Evolutionary conservation across 495 filamentous ascomycete genomes (phyloP), one percentile per base, ranked within the genome.

Genomic region (Lophium mytilinum): DNA sequence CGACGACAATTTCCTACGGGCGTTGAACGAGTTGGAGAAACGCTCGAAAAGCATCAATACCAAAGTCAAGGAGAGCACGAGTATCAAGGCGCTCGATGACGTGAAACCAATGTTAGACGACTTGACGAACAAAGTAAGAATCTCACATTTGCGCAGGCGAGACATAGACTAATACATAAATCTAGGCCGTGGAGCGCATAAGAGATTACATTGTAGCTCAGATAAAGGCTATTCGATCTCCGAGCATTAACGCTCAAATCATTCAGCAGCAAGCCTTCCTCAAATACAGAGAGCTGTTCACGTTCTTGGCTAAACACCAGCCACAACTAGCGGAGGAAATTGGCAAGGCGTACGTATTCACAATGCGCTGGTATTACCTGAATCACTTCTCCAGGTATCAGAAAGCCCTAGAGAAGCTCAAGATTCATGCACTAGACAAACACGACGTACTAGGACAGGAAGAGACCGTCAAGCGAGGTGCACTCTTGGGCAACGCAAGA

Each of bases 301-400:
- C 79, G 30, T 98, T 96, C 66, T 78, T 97, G 36, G 81, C 83
- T 39, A 81, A 79, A 57, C 85, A 89, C 55, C 90, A 97, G 62
- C 74, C 84, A 0, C 74, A 80, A 24, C 80, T 98, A 6, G 87
- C 88, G 1, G 85, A 88, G 37, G 87, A 96, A 66, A 95, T 97
- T 61, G 82, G 82, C 17, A 88, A 92, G 72, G 93, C 93, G 7
- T 98, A 98, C 62, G 84, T 95, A 71, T 95, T 96, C 72, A 98
- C 93, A 8, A 96, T 98, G 92, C 82, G 90, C 43, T 98, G 93
- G 93, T 98, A 98, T 64, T 97, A 97, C 65, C 73, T 83, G 39
- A 92, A 86, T 56, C 85, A 96, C 69, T 98, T 98, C 68, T 85
- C 82, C 4, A 87, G 92, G 15, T 98, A 97, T 68, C 80, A 85